Percentiles rank a stretch among this genome's conserved stretches.
These are phyloP conservation scores for Aureobasidium lini DNA, from an alignment of 2,329 filamentous ascomycete genomes.

Conservation along the genomic window DNA sequence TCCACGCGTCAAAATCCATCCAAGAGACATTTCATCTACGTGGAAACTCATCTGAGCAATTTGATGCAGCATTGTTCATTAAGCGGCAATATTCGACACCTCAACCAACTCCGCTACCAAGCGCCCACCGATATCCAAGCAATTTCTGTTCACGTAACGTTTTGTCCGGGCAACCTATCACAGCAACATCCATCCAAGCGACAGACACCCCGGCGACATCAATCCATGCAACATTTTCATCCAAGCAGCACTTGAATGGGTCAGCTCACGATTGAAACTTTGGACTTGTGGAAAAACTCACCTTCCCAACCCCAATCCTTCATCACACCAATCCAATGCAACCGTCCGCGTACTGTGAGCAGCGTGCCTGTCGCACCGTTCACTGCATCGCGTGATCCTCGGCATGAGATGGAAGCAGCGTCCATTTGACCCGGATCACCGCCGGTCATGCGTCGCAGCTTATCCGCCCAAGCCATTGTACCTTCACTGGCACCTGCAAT, in stretches of 20 bases:
- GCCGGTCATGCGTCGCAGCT: constrained; percentile 2
- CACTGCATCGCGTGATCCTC: constrained; percentile 10
- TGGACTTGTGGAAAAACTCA: constrained; percentile 33
- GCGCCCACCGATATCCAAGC: neutral
- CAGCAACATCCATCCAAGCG: neutral
- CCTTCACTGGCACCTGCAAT: constrained; percentile 7
- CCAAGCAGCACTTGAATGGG: constrained; percentile 32
- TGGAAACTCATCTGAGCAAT: neutral
- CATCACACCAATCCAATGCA: constrained; percentile 68
- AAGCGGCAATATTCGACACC: neutral
- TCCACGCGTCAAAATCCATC: neutral
- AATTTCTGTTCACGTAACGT: neutral
- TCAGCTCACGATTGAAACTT: constrained; percentile 3
- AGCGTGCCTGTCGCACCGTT: constrained; percentile 46
- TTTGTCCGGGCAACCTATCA: neutral
- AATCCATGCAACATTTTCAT: constrained; percentile 18
- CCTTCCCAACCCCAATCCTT: constrained; percentile 66
- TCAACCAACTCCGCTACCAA: neutral
- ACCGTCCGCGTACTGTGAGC: constrained; percentile 55
- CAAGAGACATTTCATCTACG: neutral
- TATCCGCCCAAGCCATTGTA: constrained; percentile 13
- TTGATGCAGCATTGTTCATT: neutral
- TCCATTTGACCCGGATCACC: neutral
- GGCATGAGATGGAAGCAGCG: neutral
- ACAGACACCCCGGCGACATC: neutral